Evolutionary conservation across 2,329 filamentous ascomycete species (phyloP).

Genomic region (Beauveria rudraprayagi): DNA sequence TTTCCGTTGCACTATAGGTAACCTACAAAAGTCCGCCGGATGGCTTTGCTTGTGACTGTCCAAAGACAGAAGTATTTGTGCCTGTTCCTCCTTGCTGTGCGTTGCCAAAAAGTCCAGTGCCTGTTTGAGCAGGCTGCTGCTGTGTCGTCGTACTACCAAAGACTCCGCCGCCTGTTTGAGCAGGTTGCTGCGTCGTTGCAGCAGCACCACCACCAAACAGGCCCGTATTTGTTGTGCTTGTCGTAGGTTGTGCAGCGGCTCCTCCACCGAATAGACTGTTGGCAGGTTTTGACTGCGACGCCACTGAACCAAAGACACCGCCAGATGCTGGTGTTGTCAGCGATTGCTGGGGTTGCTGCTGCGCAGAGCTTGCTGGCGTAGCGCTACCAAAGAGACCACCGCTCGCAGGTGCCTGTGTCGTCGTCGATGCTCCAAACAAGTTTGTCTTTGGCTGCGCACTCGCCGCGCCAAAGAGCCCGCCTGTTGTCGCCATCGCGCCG

Average conservation of each 20-base stretch:
- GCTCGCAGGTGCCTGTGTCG: slow-evolving; percentile 15
- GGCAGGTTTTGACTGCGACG: slow-evolving; percentile 15
- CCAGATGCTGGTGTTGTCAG: slow-evolving; percentile 12
- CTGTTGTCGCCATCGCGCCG: slow-evolving; percentile 26
- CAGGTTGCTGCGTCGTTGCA: background rate
- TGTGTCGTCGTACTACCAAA: slow-evolving; percentile 15
- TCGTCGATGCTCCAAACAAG: slow-evolving; percentile 24
- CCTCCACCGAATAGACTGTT: slow-evolving; percentile 18
- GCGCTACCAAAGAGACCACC: slow-evolving; percentile 23
- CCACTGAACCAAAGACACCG: slow-evolving; percentile 19
- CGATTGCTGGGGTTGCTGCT: slow-evolving; percentile 18
- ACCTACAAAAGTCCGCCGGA: slow-evolving; percentile 26
- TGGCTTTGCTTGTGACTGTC: slow-evolving; percentile 27
- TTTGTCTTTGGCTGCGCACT: slow-evolving; percentile 19
- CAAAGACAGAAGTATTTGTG: slow-evolving; percentile 21
- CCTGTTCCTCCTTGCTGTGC: slow-evolving; percentile 14
- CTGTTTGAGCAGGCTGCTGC: slow-evolving; percentile 15
- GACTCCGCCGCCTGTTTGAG: slow-evolving; percentile 19
- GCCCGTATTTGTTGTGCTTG: slow-evolving; percentile 17
- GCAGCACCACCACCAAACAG: slow-evolving; percentile 18
- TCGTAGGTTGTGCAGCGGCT: slow-evolving; percentile 17
- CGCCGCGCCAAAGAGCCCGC: slow-evolving; percentile 28
- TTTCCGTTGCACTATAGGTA: background rate
- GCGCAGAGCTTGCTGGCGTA: slow-evolving; percentile 14
- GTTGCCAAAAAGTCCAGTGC: slow-evolving; percentile 24